Evolutionary conservation across 495 filamentous ascomycete genomes (phyloP).

Genomic region (Aspergillus bridgeri): DNA sequence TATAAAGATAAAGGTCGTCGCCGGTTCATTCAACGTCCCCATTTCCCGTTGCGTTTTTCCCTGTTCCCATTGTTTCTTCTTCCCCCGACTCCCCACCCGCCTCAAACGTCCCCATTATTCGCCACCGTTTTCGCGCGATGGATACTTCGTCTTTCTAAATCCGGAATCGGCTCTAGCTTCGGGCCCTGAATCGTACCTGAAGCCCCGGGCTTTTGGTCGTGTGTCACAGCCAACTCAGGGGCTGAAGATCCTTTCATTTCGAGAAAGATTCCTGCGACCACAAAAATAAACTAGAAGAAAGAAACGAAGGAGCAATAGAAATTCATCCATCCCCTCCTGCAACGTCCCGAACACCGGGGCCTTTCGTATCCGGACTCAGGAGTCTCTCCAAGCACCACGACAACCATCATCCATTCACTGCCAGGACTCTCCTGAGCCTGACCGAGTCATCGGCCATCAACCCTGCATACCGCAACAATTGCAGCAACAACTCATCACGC

Average conservation of each 20-base stretch:
- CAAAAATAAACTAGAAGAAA: conserved; percentile 1
- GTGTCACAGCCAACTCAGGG: conserved; percentile 11
- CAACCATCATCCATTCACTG: background rate
- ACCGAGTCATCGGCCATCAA: background rate
- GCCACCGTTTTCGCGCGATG: conserved; percentile 9
- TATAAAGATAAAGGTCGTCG: conserved; percentile 2
- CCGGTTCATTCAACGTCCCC: background rate
- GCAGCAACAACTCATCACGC: background rate
- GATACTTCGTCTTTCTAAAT: conserved; percentile 11
- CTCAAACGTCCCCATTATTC: conserved; percentile 1
- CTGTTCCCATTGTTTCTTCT: conserved; percentile 6
- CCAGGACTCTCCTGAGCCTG: background rate
- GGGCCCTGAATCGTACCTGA: conserved; percentile 18
- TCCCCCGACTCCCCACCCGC: background rate
- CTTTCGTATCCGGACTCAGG: too few relatives aligned
- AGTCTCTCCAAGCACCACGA: background rate
- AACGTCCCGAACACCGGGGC: background rate
- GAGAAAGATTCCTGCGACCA: background rate
- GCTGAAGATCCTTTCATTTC: conserved; percentile 5
- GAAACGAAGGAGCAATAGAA: background rate
- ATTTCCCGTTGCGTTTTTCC: background rate
- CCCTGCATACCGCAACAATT: background rate
- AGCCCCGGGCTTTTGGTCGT: conserved; percentile 14
- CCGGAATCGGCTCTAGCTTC: conserved; percentile 18
- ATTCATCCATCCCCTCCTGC: background rate